Evolutionary conservation across 2,329 filamentous ascomycete species (phyloP).

Genomic region (Aspergillus clavatus): DNA sequence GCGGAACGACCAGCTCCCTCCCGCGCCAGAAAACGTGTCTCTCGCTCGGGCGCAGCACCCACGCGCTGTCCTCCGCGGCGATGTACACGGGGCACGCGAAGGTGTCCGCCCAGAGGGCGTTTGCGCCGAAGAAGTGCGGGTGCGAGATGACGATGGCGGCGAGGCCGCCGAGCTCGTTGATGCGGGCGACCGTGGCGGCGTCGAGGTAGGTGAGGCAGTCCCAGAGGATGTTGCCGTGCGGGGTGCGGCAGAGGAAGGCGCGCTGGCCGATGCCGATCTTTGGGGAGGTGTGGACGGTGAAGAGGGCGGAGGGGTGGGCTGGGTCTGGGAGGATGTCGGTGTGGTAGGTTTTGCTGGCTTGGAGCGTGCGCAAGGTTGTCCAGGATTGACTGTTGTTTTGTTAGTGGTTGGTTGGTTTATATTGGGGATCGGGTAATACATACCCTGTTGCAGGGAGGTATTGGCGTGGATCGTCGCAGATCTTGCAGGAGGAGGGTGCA

Average conservation of each 20-base stretch:
- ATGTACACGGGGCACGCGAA: conserved; percentile 70
- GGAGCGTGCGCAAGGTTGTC: conserved; percentile 26
- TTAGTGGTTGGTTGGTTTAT: background rate
- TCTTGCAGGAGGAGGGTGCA: conserved; percentile 22
- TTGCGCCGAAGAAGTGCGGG: conserved; percentile 77
- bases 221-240: conserved; percentile 70
- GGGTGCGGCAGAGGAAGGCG: conserved; percentile 62
- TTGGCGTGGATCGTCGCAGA: conserved; percentile 31
- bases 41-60: conserved; percentile 50
- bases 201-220: conserved; percentile 70
- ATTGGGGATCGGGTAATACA: background rate
- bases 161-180: conserved; percentile 61
- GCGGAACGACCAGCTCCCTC: conserved; percentile 38
- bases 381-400: conserved; percentile 19
- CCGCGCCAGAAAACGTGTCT: conserved; percentile 28
- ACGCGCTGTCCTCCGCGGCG: conserved; percentile 59
- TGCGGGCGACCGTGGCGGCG: conserved; percentile 52
- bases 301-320: conserved; percentile 12
- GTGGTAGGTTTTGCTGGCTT: conserved; percentile 14
- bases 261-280: conserved; percentile 72
- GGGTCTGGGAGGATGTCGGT: conserved; percentile 20
- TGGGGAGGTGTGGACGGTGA: conserved; percentile 37
- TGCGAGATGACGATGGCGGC: conserved; percentile 70
- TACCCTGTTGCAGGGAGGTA: conserved; percentile 26
- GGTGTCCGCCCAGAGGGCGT: conserved; percentile 65